Percentiles rank a stretch among this genome's conserved stretches.
Conservation (phyloP, 345 rosid species). For the Aegle marmelos region DNA sequence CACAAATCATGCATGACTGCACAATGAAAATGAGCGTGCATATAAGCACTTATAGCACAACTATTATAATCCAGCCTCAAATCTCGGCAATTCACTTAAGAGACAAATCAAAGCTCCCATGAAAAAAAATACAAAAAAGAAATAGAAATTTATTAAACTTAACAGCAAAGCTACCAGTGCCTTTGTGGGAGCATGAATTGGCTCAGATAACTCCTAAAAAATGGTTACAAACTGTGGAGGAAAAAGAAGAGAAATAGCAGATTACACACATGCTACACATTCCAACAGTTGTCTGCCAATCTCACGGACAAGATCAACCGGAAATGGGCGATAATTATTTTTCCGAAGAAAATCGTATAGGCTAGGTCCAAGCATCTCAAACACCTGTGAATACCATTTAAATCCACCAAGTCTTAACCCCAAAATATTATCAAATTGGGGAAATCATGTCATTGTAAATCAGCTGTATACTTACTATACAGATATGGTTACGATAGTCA, state of each 20-base stretch:
- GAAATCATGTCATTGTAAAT: slow-evolving; percentile 17
- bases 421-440: slow-evolving; percentile 16
- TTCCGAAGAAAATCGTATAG: slow-evolving; percentile 67
- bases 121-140: background rate
- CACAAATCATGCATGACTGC: slow-evolving; percentile 71
- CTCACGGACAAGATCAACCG: slow-evolving; percentile 71
- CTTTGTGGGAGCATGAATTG: background rate
- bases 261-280: slow-evolving; percentile 70
- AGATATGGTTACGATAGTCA: slow-evolving; percentile 66
- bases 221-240: slow-evolving; percentile 2
- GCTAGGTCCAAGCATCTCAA: slow-evolving; percentile 89
- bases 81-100: background rate
- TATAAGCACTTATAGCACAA: slow-evolving; percentile 10
- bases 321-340: slow-evolving; percentile 66
- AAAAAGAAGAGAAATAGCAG: slow-evolving; percentile 21
- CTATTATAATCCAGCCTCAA: slow-evolving; percentile 1
- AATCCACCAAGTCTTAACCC: slow-evolving; percentile 34
- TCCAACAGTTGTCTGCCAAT: slow-evolving; percentile 79
- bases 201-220: slow-evolving; percentile 16
- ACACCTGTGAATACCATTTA: slow-evolving; percentile 56
- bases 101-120: background rate
- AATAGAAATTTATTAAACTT: background rate
- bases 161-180: slow-evolving; percentile 5
- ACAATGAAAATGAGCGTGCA: slow-evolving; percentile 6
- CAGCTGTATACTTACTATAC: slow-evolving; percentile 52